Conservation (phyloP, 1,284 basidiomycete genomes). For the Microbotryomycetes sp. region DNA sequence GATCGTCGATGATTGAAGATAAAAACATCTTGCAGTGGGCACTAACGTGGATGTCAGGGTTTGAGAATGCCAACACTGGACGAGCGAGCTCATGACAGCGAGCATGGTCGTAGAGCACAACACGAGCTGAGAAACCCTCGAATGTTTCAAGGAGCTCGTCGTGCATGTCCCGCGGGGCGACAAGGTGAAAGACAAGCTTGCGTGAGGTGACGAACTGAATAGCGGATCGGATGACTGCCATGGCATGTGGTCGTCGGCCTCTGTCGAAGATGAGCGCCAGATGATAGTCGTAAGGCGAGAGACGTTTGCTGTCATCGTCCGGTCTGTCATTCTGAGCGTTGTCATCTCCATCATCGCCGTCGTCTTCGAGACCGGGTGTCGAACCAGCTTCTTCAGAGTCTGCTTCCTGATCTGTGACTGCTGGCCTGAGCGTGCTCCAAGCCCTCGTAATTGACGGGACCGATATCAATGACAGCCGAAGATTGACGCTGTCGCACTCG, state of each 20-base stretch:
- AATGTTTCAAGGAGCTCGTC: conserved; percentile 12
- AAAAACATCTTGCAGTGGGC: conserved; percentile 36
- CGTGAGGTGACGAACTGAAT: conserved; percentile 20
- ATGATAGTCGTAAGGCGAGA: conserved; percentile 16
- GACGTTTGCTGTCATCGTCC: not conserved
- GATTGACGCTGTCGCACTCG: conserved; percentile 28
- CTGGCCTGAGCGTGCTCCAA: conserved; percentile 19
- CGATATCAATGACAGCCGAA: conserved; percentile 11
- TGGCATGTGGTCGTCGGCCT: conserved; percentile 24
- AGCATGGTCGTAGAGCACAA: conserved; percentile 28
- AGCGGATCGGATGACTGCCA: conserved; percentile 29
- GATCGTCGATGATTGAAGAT: conserved; percentile 21
- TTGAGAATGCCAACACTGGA: conserved; percentile 24
- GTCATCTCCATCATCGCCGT: conserved; percentile 1
- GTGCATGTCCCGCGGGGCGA: conserved; percentile 17
- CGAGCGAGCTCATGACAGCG: conserved; percentile 9
- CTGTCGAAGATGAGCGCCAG: conserved; percentile 32
- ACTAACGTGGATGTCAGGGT: conserved; percentile 28
- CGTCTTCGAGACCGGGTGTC: not conserved
- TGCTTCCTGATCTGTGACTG: too few species aligned
- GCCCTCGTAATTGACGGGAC: conserved; percentile 20
- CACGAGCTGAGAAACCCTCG: not conserved
- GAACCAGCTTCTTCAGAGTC: not conserved
- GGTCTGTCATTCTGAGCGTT: not conserved
- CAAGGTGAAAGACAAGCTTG: conserved; percentile 23